Conservation (phyloP, 2,329 filamentous ascomycete genomes). For the Pseudovirgaria hyperparasitica region DNA sequence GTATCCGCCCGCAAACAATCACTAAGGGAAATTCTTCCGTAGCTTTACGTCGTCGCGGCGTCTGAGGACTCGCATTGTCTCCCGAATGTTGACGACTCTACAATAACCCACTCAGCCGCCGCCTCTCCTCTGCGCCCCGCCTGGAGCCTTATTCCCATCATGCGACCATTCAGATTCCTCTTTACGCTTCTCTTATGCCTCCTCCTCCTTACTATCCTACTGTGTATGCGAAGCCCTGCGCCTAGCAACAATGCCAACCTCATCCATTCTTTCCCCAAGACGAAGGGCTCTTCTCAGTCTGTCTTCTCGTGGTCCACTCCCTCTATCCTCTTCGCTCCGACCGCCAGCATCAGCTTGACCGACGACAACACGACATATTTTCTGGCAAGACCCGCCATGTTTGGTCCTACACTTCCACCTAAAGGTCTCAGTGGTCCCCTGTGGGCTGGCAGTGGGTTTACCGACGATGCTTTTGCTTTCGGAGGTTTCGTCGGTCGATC, state of each 20-base stretch:
- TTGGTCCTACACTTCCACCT: conserved; percentile 65
- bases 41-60: conserved; percentile 4
- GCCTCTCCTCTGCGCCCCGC: conserved; percentile 6
- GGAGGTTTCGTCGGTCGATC: conserved; percentile 39
- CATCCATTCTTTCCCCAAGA: conserved; percentile 12
- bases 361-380: conserved; percentile 98
- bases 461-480: conserved; percentile 56
- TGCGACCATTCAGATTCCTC: conserved; percentile 23
- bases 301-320: conserved; percentile 42
- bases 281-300: conserved; percentile 23
- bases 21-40: conserved; percentile 6
- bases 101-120: conserved; percentile 14
- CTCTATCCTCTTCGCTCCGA: conserved; percentile 84
- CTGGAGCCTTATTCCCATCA: conserved; percentile 11
- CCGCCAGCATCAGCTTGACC: conserved; percentile 88
- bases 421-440: conserved; percentile 76
- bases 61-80: conserved; percentile 1
- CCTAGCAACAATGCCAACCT: conserved; percentile 9
- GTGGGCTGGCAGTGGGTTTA: conserved; percentile 89
- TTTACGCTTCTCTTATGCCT: conserved; percentile 30
- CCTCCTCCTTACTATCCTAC: conserved; percentile 32
- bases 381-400: conserved; percentile 81
- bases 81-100: conserved; percentile 12
- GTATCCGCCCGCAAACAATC: conserved; percentile 2
- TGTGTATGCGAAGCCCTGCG: conserved; percentile 15